A percentile compares a stretch with the other conserved stretches of the same genome.
These are phyloP conservation scores for Cyclocybe cylindracea DNA, from an alignment of 768 basidiomycete species.

Conservation along the genomic window DNA sequence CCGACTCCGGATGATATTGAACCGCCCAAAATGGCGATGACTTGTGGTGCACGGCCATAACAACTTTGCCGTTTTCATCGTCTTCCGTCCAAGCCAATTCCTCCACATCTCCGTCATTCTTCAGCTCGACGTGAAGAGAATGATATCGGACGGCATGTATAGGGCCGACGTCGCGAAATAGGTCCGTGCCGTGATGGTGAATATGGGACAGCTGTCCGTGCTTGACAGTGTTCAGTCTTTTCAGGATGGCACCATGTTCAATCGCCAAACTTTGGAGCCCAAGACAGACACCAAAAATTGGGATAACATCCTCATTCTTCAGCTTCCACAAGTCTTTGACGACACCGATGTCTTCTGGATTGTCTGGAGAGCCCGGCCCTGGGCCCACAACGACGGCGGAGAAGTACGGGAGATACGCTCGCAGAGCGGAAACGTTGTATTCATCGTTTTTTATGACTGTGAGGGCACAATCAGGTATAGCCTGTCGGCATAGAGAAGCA, in stretches of 20 bases:
- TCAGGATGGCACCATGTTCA: conserved; percentile 62
- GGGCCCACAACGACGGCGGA: conserved; percentile 75
- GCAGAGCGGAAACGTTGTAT: conserved; percentile 48
- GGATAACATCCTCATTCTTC: conserved; percentile 49
- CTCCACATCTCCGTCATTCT: conserved; percentile 50
- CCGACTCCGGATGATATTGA: conserved; percentile 88
- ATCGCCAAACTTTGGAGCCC: conserved; percentile 77
- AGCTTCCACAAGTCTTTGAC: conserved; percentile 74
- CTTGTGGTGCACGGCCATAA: conserved; percentile 74
- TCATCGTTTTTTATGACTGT: conserved; percentile 77
- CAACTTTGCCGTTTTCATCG: conserved; percentile 62
- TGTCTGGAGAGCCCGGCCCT: conserved; percentile 77
- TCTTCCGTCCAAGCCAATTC: conserved; percentile 76
- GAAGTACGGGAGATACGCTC: conserved; percentile 58
- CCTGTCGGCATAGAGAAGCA: conserved; percentile 64
- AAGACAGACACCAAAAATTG: conserved; percentile 83
- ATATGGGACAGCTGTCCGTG: conserved; percentile 76
- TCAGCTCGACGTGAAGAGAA: conserved; percentile 66
- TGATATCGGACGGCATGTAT: conserved; percentile 77
- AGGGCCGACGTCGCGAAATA: conserved; percentile 59
- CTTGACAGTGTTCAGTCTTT: conserved; percentile 67
- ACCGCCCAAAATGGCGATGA: conserved; percentile 81
- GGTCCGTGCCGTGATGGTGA: conserved; percentile 53
- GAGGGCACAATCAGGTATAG: conserved; percentile 61
- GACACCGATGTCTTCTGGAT: conserved; percentile 63